Conservation (phyloP, 805 yeast species). For the Saccharomycopsis sp. region DNA sequence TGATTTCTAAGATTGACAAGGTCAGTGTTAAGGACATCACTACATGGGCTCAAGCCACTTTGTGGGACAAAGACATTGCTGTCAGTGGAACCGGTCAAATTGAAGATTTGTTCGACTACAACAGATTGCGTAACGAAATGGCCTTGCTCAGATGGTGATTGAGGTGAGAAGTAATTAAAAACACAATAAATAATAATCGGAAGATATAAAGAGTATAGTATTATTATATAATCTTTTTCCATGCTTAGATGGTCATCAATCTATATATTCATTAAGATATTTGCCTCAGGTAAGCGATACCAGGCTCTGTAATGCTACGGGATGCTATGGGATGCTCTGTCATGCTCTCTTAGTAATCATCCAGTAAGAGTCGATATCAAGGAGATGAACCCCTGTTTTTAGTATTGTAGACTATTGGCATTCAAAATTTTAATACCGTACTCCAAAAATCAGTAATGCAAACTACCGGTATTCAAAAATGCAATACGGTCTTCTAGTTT, state of each 20-base stretch:
- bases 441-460: too few species aligned
- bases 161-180: not conserved
- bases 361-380: too few species aligned
- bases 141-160: slow-evolving; percentile 76
- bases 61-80: slow-evolving; percentile 84
- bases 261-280: not conserved
- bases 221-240: too few species aligned
- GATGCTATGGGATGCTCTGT: too few species aligned
- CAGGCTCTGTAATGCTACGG: not conserved
- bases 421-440: too few species aligned
- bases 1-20: slow-evolving; percentile 55
- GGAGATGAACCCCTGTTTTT: too few species aligned
- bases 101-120: slow-evolving; percentile 78
- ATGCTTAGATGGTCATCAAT: not conserved
- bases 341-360: too few species aligned
- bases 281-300: too few species aligned
- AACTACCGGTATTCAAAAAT: too few species aligned
- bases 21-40: slow-evolving; percentile 53
- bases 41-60: slow-evolving; percentile 66
- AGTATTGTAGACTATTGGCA: too few species aligned
- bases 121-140: slow-evolving; percentile 84
- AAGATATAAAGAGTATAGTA: not conserved
- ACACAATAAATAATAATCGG: not conserved
- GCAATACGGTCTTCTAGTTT: too few species aligned
- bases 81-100: slow-evolving; percentile 80